These are phyloP conservation scores for Cyberlindnera petersonii DNA, from an alignment of 805 yeast genomes.

Conservation along the genomic window DNA sequence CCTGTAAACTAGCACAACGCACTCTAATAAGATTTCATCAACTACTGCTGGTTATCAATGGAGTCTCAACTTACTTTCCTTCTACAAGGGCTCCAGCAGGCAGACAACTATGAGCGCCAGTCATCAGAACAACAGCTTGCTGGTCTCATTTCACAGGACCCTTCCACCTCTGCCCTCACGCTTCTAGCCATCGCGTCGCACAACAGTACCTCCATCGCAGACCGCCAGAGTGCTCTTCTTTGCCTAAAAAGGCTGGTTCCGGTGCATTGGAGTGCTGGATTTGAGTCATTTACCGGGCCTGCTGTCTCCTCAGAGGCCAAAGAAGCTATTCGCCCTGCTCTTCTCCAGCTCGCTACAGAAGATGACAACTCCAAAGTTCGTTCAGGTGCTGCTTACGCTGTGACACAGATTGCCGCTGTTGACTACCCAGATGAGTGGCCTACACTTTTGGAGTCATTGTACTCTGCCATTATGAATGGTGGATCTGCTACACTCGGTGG, in stretches of 20 bases:
- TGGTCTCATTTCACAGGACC: slow-evolving; percentile 40
- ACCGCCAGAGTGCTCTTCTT: slow-evolving; percentile 61
- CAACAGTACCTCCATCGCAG: slow-evolving; percentile 28
- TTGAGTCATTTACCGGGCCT: slow-evolving; percentile 67
- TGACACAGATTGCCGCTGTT: slow-evolving; percentile 79
- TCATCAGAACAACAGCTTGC: slow-evolving; percentile 35
- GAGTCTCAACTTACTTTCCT: slow-evolving; percentile 14
- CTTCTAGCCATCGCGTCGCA: slow-evolving; percentile 42
- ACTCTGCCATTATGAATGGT: slow-evolving; percentile 33
- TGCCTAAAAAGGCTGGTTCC: slow-evolving; percentile 68
- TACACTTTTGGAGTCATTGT: slow-evolving; percentile 47
- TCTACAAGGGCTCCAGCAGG: slow-evolving; percentile 32
- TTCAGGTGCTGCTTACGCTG: slow-evolving; percentile 63
- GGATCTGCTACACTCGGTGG: slow-evolving; percentile 20
- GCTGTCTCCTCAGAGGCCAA: slow-evolving; percentile 55
- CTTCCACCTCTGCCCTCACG: slow-evolving; percentile 41
- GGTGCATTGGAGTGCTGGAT: slow-evolving; percentile 78
- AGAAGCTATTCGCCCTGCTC: slow-evolving; percentile 41
- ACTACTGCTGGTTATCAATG: background rate
- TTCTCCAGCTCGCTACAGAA: slow-evolving; percentile 45
- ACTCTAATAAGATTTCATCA: no score
- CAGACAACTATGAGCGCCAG: slow-evolving; percentile 36
- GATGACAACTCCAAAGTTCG: slow-evolving; percentile 56
- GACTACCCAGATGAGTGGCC: slow-evolving; percentile 99
- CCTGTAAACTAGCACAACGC: no score